These are phyloP conservation scores for Chondrostereum purpureum DNA, from an alignment of 1,284 basidiomycete genomes.

Conservation along the genomic window DNA sequence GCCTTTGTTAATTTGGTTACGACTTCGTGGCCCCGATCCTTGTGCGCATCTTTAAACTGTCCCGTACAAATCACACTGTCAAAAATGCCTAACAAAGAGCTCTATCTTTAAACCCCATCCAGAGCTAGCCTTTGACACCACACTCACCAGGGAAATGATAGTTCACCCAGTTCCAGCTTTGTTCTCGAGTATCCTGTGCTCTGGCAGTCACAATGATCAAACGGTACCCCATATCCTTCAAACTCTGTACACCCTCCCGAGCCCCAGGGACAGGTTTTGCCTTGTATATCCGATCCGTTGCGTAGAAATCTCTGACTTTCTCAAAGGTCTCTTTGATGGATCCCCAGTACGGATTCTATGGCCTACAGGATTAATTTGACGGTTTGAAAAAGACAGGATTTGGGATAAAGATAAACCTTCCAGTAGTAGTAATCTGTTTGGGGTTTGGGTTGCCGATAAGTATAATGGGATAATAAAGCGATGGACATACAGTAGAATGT, in stretches of 20 bases:
- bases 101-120: background rate
- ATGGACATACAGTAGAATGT: slow-evolving; percentile 58
- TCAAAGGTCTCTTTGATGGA: slow-evolving; percentile 49
- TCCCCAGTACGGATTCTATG: slow-evolving; percentile 68
- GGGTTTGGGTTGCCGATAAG: slow-evolving; percentile 11
- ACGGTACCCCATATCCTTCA: slow-evolving; percentile 60
- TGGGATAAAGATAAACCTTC: slow-evolving; percentile 36
- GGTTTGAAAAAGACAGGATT: background rate
- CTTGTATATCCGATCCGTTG: slow-evolving; percentile 43
- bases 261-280: slow-evolving; percentile 59
- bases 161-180: slow-evolving; percentile 64
- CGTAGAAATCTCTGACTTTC: slow-evolving; percentile 60
- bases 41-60: slow-evolving; percentile 54
- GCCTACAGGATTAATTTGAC: no score
- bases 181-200: slow-evolving; percentile 46
- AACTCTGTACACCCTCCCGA: slow-evolving; percentile 46
- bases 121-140: background rate
- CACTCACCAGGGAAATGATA: slow-evolving; percentile 53
- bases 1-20: slow-evolving; percentile 63
- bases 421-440: slow-evolving; percentile 56
- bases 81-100: slow-evolving; percentile 40
- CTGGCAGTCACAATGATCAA: slow-evolving; percentile 75
- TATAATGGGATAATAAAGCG: slow-evolving; percentile 10
- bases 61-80: slow-evolving; percentile 72
- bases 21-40: slow-evolving; percentile 36